Base-by-base conservation (phyloP, 805 yeast genomes). In the Wickerhamomyces xylosicus region DNA sequence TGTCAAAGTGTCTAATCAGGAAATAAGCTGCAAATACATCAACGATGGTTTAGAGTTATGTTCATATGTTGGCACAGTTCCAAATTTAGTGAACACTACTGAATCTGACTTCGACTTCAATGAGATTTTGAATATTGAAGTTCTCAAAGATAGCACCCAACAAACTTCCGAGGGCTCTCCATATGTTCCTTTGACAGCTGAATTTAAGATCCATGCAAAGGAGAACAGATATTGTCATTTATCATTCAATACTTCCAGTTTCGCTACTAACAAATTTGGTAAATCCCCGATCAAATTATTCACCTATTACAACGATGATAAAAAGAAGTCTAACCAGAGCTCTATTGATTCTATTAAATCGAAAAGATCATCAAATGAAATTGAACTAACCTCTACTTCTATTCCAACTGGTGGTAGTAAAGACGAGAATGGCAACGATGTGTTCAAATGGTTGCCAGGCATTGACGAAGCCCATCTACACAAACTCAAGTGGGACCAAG, bases 141-240 rank as follows among this genome's bases (percentile, higher is more conserved):
- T 79, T 6, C 44, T 78, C 37, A 64, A 65, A 22, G 68, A 79
- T 45, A 68, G 75, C 3, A 64, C 63, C 4, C 59, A 59, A 20
- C 53, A 38, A 11, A 25, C 29, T 8, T 10, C 56, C 6, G 63
- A 58, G 34, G 64, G 69, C 40, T 72, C 80, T 2, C 67, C 64
- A 19, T 82, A 77, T 54, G 78, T 79, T 1, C 84, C 87, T 38
- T 63, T 78, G 42, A 68, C 70, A 16, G 87, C 85, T 1, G 79
- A 78, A 34, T 50, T 86, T 31, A 59, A 58, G 38, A 72, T 86
- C 36, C 62, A 65, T 33, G 84, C 72, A 2, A 67, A 67, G 14
- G 74, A 76, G 25, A 79, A 77, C 56, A 69, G 95, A 49, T 67
- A 67, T 41, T 86, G 95, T 58, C 65, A 64, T 19, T 44, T 86